Base-by-base conservation (phyloP, 129 eudicot genomes). In the Glebionis coronaria region DNA sequence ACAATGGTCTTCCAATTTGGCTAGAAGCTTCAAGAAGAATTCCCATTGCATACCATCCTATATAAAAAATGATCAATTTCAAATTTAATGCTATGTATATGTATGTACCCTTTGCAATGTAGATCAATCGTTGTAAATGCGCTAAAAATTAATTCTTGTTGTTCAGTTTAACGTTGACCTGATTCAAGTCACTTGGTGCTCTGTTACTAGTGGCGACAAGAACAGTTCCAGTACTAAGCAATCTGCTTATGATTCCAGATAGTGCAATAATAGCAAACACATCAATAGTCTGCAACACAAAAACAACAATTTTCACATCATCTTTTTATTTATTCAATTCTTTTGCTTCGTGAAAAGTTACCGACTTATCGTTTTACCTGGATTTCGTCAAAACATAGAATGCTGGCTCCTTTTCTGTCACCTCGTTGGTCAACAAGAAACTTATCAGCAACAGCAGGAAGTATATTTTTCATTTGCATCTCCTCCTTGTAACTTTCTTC, bases 1-100 rank as follows among this genome's bases (percentile, higher is more conserved):
- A 80, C 97, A 86, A 61, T 94, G 99, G 50, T 94, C 84, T 74
- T 82, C 88, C 74, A 94, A 68, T 68, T 83, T 89, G n/a, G 73
- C 82, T 18, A 89, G 76, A 70, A 94, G 79, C 58, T 86, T 83
- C 54, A 70, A 69, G 73, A 94, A 89, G 61, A 94, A 83, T 78
- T 87, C 99, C 78, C 86, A 84, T 76, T 94, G 99, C 99, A 94
- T 94, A 52, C 99, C 99, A 70, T 94, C 99, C 99, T 94, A 82
- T 62, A 73, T 51, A 19, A 59, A 58, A 64, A 73, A 71, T 46
- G 29, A 9, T 19, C 60, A 12, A 9, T 35, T 35, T 35, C 42
- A 35, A 58, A 65, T 18, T 58, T 70, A n/a, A 44, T 59, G 59
- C 49, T 19, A 70, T 27, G 57, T 58, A 57, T 58, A 25, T 6